A percentile compares a stretch with the other conserved stretches of the same genome.
Evolutionary conservation across 768 basidiomycete genomes (phyloP).

Genomic region (Pleurotus tuoliensis): DNA sequence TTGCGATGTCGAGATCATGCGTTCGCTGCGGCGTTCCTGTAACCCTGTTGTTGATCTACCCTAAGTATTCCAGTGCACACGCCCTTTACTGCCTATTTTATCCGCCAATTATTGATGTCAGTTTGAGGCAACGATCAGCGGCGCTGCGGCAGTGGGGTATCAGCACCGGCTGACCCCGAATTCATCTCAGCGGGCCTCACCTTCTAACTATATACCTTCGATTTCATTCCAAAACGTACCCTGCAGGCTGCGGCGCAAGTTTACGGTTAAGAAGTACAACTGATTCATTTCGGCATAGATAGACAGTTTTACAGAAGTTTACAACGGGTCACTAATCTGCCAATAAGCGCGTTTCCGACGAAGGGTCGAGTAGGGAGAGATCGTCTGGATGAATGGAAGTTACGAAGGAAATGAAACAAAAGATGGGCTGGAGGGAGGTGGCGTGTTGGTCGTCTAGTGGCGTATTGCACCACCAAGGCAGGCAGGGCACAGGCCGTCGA

Average conservation of each 20-base stretch:
- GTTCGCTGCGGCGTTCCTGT: too few species aligned
- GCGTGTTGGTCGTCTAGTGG: neutral
- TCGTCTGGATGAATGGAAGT: neutral
- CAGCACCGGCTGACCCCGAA: conserved; percentile 1
- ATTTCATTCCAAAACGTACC: too few species aligned
- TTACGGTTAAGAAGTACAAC: too few species aligned
- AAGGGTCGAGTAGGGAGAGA: neutral
- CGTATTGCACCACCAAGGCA: conserved; percentile 23
- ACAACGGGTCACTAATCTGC: conserved; percentile 5
- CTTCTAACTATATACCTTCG: too few species aligned
- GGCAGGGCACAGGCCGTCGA: conserved; percentile 36
- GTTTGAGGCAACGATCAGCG: too few species aligned
- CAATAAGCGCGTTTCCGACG: conserved; percentile 1
- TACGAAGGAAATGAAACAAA: neutral
- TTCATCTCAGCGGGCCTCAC: conserved; percentile 6
- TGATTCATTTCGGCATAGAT: too few species aligned
- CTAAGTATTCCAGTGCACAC: too few species aligned
- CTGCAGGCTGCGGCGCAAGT: too few species aligned
- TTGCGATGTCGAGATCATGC: neutral
- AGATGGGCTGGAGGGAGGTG: neutral
- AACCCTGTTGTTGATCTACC: too few species aligned
- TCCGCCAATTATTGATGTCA: too few species aligned
- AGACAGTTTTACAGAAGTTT: neutral
- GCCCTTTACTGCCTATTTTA: too few species aligned
- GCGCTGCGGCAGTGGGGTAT: too few species aligned